Percentiles rank a stretch among this genome's conserved stretches.
These are phyloP conservation scores for Cladosporium sp. DNA, from an alignment of 2,329 filamentous ascomycete genomes.

Conservation along the genomic window DNA sequence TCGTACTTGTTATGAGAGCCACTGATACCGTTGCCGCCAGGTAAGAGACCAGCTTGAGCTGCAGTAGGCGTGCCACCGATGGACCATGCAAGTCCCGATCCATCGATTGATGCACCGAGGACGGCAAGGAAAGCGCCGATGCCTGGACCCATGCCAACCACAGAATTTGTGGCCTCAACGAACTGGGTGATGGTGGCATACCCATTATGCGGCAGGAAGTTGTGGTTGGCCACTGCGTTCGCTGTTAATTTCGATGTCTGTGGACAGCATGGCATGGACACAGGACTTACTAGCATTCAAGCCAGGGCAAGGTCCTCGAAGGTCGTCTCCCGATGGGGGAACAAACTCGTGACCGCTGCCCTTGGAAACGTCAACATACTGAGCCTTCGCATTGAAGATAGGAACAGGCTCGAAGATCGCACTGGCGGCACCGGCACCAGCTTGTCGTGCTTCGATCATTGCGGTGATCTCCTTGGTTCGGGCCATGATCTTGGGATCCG, in stretches of 20 bases:
- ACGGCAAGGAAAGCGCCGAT: conserved; percentile 37
- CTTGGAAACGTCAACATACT: conserved; percentile 33
- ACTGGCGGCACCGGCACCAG: conserved; percentile 27
- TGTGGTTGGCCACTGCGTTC: conserved; percentile 11
- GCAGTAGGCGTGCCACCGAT: conserved; percentile 34
- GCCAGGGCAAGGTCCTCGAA: conserved; percentile 38
- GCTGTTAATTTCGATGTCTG: neutral
- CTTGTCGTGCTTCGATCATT: conserved; percentile 23
- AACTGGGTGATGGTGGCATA: conserved; percentile 31
- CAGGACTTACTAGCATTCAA: conserved; percentile 30
- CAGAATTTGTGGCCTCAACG: conserved; percentile 29
- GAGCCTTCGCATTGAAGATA: conserved; percentile 34
- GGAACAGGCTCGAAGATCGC: conserved; percentile 29
- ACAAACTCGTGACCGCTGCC: conserved; percentile 33
- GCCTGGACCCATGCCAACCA: conserved; percentile 39
- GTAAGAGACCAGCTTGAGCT: conserved; percentile 22
- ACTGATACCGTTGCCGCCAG: conserved; percentile 28
- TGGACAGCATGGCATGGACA: conserved; percentile 23
- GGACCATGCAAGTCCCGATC: conserved; percentile 34
- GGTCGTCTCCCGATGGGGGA: conserved; percentile 32
- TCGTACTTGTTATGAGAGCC: conserved; percentile 41
- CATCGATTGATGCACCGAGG: conserved; percentile 37
- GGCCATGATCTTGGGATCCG: conserved; percentile 21
- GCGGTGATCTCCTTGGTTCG: conserved; percentile 16
- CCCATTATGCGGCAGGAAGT: conserved; percentile 37